Percentiles rank a stretch among this genome's conserved stretches.
Evolutionary conservation across 768 basidiomycete species (phyloP).

Genomic region (Nidularia pulvinata): DNA sequence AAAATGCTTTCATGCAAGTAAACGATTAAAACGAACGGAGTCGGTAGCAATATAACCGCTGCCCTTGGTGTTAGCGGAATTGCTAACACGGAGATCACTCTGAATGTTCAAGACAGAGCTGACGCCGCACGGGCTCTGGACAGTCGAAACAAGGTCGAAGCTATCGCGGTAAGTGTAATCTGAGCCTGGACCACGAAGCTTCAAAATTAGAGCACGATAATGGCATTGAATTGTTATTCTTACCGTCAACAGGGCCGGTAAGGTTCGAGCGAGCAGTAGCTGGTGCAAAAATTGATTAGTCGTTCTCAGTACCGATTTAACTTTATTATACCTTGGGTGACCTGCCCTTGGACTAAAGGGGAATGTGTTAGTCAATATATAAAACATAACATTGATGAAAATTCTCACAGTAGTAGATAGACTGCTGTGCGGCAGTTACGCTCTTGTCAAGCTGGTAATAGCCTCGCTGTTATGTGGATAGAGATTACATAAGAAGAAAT

Average conservation of each 20-base stretch:
- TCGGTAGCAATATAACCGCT: constrained; percentile 19
- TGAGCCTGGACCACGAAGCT: constrained; percentile 6
- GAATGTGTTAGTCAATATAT: neutral
- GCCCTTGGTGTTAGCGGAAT: constrained; percentile 14
- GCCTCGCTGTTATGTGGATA: constrained; percentile 8
- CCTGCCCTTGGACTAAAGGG: constrained; percentile 13
- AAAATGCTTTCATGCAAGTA: neutral
- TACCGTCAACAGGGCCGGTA: constrained; percentile 14
- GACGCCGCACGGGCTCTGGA: constrained; percentile 16
- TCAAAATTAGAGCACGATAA: neutral
- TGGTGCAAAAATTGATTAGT: no score
- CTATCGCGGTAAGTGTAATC: constrained; percentile 19
- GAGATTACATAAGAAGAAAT: neutral
- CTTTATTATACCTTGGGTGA: constrained; percentile 15
- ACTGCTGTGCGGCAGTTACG: constrained; percentile 11
- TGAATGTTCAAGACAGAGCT: constrained; percentile 16
- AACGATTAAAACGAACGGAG: constrained; percentile 8
- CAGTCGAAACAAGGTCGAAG: constrained; percentile 19
- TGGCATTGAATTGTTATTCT: neutral
- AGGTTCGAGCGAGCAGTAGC: constrained; percentile 17
- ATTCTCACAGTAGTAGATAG: constrained; percentile 16
- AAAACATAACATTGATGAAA: neutral
- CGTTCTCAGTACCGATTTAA: no score
- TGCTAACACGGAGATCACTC: constrained; percentile 16
- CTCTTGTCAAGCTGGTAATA: constrained; percentile 16